Evolutionary conservation across 495 filamentous ascomycete genomes (phyloP).

Genomic region (Penicillium bovifimosum): DNA sequence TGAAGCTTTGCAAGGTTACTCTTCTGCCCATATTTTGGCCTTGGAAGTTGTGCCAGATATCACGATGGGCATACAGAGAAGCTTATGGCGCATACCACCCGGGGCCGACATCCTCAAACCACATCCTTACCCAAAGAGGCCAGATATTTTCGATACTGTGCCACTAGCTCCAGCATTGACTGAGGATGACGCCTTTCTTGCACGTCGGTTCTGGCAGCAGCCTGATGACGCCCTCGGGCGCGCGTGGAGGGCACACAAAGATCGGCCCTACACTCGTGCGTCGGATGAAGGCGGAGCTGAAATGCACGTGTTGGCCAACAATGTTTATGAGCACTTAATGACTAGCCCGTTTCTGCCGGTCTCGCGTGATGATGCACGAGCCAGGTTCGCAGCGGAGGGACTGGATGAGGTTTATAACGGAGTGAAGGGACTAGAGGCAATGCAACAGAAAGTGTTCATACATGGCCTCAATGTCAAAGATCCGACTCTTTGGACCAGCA

Average conservation of each 20-base stretch:
- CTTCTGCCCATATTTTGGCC: neutral
- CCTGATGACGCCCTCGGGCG: conserved; percentile 15
- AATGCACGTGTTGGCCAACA: conserved; percentile 13
- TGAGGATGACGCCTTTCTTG: conserved; percentile 17
- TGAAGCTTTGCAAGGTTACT: neutral
- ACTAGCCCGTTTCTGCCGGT: conserved; percentile 10
- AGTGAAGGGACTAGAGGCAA: neutral
- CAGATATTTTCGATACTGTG: conserved; percentile 20
- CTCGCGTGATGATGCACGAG: neutral
- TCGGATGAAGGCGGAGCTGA: neutral
- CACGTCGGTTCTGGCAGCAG: conserved; percentile 20
- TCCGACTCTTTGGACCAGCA: neutral
- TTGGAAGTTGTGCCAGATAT: neutral
- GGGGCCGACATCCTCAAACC: conserved; percentile 1
- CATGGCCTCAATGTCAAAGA: neutral
- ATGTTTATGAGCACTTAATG: conserved; percentile 26
- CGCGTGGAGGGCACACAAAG: conserved; percentile 1
- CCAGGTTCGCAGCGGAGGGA: neutral
- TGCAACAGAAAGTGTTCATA: neutral
- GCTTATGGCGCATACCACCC: neutral
- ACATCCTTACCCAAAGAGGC: conserved; percentile 15
- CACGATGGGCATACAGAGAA: neutral
- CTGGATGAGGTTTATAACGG: neutral
- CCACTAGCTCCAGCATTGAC: conserved; percentile 13
- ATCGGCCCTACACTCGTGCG: conserved; percentile 5